Conservation (phyloP, 2,329 filamentous ascomycete species). For the Diaporthe sp. region DNA sequence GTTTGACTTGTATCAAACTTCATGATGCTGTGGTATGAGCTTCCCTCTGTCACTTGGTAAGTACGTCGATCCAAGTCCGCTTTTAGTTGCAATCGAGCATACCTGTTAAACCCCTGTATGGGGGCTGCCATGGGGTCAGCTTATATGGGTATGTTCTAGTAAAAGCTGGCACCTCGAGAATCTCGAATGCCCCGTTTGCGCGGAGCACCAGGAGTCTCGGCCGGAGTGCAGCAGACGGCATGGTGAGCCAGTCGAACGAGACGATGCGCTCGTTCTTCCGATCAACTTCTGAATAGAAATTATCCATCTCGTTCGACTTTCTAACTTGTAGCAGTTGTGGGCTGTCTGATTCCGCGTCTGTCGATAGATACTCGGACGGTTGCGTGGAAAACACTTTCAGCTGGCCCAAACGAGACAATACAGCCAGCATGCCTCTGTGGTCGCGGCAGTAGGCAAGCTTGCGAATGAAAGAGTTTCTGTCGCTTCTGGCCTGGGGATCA, state of each 20-base stretch:
- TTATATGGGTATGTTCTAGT: slow-evolving; percentile 72
- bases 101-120: slow-evolving; percentile 71
- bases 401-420: slow-evolving; percentile 74
- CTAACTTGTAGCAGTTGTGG: slow-evolving; percentile 73
- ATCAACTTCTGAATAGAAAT: slow-evolving; percentile 65
- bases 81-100: slow-evolving; percentile 41
- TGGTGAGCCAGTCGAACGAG: slow-evolving; percentile 77
- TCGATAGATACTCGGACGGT: slow-evolving; percentile 62
- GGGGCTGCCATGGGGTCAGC: slow-evolving; percentile 72
- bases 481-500: slow-evolving; percentile 59
- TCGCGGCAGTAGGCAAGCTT: slow-evolving; percentile 75
- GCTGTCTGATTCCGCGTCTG: slow-evolving; percentile 57
- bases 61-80: slow-evolving; percentile 23
- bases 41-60: slow-evolving; percentile 58
- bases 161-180: slow-evolving; percentile 72
- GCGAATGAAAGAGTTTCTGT: slow-evolving; percentile 72
- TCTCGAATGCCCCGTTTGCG: slow-evolving; percentile 72
- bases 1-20: slow-evolving; percentile 70
- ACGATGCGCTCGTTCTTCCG: slow-evolving; percentile 73
- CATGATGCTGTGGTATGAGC: slow-evolving; percentile 69
- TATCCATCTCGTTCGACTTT: slow-evolving; percentile 74
- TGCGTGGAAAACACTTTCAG: slow-evolving; percentile 72
- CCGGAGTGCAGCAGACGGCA: slow-evolving; percentile 67
- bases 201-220: slow-evolving; percentile 72
- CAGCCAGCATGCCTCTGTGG: slow-evolving; percentile 71